Base-by-base conservation (phyloP, 129 eudicot species). In the Glebionis coronaria region DNA sequence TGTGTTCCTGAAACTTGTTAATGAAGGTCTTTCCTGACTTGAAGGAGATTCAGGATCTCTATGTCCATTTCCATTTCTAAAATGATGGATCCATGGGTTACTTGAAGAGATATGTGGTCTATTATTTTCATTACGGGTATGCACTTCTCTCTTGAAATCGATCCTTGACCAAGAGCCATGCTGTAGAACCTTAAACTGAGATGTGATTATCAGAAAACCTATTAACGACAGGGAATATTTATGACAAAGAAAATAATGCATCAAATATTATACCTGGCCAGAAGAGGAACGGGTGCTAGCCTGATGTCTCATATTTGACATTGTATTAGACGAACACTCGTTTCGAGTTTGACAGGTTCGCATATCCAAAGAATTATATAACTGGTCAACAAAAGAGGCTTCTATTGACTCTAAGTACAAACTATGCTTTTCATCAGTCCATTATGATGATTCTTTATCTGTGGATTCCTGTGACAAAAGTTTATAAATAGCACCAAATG, bases 371-470 rank as follows among this genome's bases (percentile, higher is more conserved):
- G 96, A 82, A 29, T n/a, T n/a, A n/a, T n/a, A n/a, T n/a, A n/a
- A n/a, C n/a, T n/a, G n/a, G n/a, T n/a, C n/a, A n/a, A n/a, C n/a
- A n/a, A n/a, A n/a, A n/a, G n/a, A n/a, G n/a, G n/a, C n/a, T n/a
- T n/a, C n/a, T n/a, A n/a, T n/a, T 65, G 96, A 89, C 70, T 86
- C 80, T 38, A 89, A 71, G 78, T 83, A 89, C 80, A 85, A 65
- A 62, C 84, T 83, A 69, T 89, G 96, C 78, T 86, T 89, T 81
- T 85, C 86, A 70, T 89, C 78, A 5, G 96, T 89, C 96, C 96
- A 89, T 73, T 89, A 85, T 21, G 54, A 62, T 46, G 77, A 62
- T 68, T 70, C 79, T 44, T 76, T 68, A 19, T 46, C 70, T 13
- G 64, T 83, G 70, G 76, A 76, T 18, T 81, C 79, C 87, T 79